These are phyloP conservation scores for Rhizopus arrhizus DNA, from an alignment of 371 early-diverging fungal genomes.

Conservation along the genomic window DNA sequence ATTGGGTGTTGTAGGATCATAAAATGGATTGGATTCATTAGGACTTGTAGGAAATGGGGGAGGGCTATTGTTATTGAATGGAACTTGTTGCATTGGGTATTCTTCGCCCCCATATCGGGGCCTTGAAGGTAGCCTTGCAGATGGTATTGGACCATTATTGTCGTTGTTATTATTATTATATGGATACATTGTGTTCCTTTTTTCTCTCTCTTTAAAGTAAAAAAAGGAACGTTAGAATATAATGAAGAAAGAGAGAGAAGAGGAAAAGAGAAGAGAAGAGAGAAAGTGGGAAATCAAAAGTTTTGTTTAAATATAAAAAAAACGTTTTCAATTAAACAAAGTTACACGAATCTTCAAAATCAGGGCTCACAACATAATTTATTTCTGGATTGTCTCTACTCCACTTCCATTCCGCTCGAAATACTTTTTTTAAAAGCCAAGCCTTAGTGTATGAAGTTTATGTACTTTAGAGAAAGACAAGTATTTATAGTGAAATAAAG, in stretches of 20 bases:
- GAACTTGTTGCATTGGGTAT: slow-evolving; percentile 25
- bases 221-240: slow-evolving; percentile 4
- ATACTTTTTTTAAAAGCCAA: no score
- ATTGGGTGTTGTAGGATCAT: slow-evolving; percentile 21
- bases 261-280: slow-evolving; percentile 8
- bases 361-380: slow-evolving; percentile 1
- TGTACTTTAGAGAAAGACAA: no score
- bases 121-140: slow-evolving; percentile 23
- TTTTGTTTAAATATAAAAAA: slow-evolving; percentile 19
- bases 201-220: not conserved
- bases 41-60: slow-evolving; percentile 3
- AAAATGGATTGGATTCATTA: slow-evolving; percentile 16
- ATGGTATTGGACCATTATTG: slow-evolving; percentile 17
- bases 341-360: slow-evolving; percentile 15
- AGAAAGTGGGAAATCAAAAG: slow-evolving; percentile 3
- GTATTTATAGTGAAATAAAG: no score
- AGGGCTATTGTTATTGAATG: slow-evolving; percentile 12
- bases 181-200: slow-evolving; percentile 15
- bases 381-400: not conserved
- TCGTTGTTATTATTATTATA: slow-evolving; percentile 22
- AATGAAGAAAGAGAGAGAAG: slow-evolving; percentile 5
- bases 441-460: no score
- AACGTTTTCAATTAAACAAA: slow-evolving; percentile 11
- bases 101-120: slow-evolving; percentile 28
- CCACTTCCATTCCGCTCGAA: not conserved